Evolutionary conservation across 1,139 yeast species (phyloP), one percentile per base, ranked within the genome.

Genomic region (Taphrina wiesneri): DNA sequence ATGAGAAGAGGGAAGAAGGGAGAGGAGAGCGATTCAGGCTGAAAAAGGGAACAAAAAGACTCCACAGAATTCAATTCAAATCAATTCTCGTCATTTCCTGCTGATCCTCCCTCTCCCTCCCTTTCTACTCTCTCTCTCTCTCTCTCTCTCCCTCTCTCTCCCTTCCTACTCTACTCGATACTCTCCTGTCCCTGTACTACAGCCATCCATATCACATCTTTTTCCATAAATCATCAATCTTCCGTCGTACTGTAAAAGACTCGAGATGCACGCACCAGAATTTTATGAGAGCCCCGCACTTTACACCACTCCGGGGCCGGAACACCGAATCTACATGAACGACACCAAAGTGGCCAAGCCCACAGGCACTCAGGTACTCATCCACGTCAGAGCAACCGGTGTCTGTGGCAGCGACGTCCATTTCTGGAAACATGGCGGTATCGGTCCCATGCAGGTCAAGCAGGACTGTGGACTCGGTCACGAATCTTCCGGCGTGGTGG

Each of bases 401-500:
- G 85, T 89, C 68, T 89, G 96, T 76, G 96, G 95, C 7, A 86
- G 91, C 3, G 96, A 89, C 75, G 85, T 87, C 68, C 95, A 88
- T 74, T 89, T 86, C 79, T 87, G 85, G 74, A 82, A 84, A 65
- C 86, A 85, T 69, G 96, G 96, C 19, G 81, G 80, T 68, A 86
- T 88, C 70, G 96, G 96, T 21, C 83, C 74, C 36, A 71, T 73
- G 73, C 70, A 73, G 13, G 75, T 87, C 73, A 81, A 81, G 67
- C 78, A 79, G 56, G 88, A 88, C 67, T 86, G 86, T 86, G 88
- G 87, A 21, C 79, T 87, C 70, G 93, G 93, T 34, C 93, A 87
- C 74, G 93, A 87, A 73, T 84, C 89, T 19, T 79, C 92, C 4
- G 96, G 96, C 49, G 77, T 83, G 25, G 86, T 90, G 53, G 83